phyloP scores from a whole-genome alignment of 441 rosid species.

The Adansonia gregorii region DNA sequence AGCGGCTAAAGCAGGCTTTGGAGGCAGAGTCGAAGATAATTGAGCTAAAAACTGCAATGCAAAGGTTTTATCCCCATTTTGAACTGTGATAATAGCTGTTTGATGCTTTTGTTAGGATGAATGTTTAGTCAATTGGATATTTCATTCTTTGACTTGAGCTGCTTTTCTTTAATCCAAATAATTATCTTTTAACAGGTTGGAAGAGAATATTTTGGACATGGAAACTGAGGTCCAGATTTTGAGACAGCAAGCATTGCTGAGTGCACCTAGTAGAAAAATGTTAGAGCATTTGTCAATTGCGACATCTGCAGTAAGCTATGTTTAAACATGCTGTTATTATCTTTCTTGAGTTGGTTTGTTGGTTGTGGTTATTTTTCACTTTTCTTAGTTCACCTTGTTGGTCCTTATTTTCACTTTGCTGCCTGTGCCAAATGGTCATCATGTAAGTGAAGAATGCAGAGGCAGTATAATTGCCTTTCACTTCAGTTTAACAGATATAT shows the following conservation, averaged over 20 bases:
- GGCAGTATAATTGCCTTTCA: conserved; percentile 22
- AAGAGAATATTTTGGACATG: conserved; percentile 81
- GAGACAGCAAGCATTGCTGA: conserved; percentile 59
- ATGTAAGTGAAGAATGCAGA: conserved; percentile 50
- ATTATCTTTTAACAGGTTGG: conserved; percentile 57
- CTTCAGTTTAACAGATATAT: conserved; percentile 23
- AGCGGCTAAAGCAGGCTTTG: conserved; percentile 68
- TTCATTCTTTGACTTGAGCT: conserved; percentile 25
- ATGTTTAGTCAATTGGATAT: conserved; percentile 21
- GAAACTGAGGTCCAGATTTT: conserved; percentile 70
- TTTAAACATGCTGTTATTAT: conserved; percentile 20
- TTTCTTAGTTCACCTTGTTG: conserved; percentile 32
- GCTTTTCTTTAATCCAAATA: conserved; percentile 25
- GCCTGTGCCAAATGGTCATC: conserved; percentile 78
- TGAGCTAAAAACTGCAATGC: conserved; percentile 83
- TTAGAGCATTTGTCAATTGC: conserved; percentile 48
- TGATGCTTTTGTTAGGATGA: conserved; percentile 20
- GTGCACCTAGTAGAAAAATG: conserved; percentile 49
- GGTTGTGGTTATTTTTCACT: conserved; percentile 27
- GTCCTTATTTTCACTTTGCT: conserved; percentile 40
- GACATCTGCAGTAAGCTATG: conserved; percentile 52
- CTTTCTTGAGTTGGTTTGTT: background rate
- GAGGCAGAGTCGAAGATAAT: conserved; percentile 83
- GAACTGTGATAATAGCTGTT: conserved; percentile 13
- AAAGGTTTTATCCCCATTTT: conserved; percentile 52